phyloP scores from a whole-genome alignment of 2,329 filamentous ascomycete genomes.

The Grosmannia serpens region DNA sequence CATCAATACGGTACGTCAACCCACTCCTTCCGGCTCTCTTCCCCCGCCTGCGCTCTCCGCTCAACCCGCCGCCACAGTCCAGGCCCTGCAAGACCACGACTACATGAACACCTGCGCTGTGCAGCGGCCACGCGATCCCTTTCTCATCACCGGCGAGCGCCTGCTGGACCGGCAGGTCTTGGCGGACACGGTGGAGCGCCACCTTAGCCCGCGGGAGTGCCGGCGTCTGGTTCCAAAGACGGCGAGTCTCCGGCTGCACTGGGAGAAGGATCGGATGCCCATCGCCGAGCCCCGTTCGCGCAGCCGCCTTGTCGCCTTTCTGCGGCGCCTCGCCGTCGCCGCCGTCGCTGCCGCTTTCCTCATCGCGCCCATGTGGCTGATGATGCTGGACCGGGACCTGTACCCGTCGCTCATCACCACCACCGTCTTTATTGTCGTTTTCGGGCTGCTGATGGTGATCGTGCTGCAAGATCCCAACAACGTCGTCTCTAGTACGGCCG shows the following conservation, averaged over 20 bases:
- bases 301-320: background rate
- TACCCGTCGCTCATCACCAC: background rate
- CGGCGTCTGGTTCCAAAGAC: background rate
- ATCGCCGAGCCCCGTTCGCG: background rate
- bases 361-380: background rate
- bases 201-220: too few relatives aligned
- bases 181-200: too few relatives aligned
- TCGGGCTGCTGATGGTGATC: background rate
- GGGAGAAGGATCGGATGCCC: background rate
- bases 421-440: background rate
- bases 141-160: background rate
- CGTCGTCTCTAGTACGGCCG: background rate
- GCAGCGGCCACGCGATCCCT: background rate
- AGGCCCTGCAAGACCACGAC: background rate
- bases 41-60: background rate
- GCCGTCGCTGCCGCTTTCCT: background rate
- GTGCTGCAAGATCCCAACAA: background rate
- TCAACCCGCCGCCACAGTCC: background rate
- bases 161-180: background rate
- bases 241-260: background rate
- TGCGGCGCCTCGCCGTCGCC: background rate
- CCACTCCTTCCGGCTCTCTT: background rate
- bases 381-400: background rate
- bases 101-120: background rate
- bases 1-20: background rate